Conservation (phyloP, 192 early-diverging fungal genomes). For the Ambispora gerdemannii region DNA sequence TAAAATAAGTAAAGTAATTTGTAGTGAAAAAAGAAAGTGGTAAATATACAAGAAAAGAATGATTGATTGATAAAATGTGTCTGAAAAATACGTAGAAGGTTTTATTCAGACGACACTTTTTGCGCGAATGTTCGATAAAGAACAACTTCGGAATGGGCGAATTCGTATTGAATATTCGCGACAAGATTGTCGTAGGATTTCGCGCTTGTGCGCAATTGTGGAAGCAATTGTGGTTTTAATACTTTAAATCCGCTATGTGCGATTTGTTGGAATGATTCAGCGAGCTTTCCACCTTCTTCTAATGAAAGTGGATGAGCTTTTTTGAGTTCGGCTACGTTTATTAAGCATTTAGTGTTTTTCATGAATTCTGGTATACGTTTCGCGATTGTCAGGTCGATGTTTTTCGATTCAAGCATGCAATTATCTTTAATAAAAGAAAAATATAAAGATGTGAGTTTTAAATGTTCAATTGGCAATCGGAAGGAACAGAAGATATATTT, state of each 20-base stretch:
- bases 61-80: too few relatives aligned
- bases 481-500: neutral
- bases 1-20: too few relatives aligned
- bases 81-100: too few relatives aligned
- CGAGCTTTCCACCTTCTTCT: neutral
- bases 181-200: neutral
- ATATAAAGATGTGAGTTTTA: neutral
- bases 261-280: neutral
- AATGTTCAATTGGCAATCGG: neutral
- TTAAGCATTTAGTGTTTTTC: neutral
- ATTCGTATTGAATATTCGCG: neutral
- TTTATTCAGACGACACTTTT: too few relatives aligned
- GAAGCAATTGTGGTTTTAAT: neutral
- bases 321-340: neutral
- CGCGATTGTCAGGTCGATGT: neutral
- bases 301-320: neutral
- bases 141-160: neutral
- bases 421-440: neutral
- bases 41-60: too few relatives aligned
- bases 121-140: neutral
- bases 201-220: neutral
- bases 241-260: neutral
- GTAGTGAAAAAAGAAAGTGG: too few relatives aligned
- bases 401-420: neutral
- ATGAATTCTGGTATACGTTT: neutral